Conservation (phyloP, 352 stramenopile species). For the Thalassiosira mediterranea region DNA sequence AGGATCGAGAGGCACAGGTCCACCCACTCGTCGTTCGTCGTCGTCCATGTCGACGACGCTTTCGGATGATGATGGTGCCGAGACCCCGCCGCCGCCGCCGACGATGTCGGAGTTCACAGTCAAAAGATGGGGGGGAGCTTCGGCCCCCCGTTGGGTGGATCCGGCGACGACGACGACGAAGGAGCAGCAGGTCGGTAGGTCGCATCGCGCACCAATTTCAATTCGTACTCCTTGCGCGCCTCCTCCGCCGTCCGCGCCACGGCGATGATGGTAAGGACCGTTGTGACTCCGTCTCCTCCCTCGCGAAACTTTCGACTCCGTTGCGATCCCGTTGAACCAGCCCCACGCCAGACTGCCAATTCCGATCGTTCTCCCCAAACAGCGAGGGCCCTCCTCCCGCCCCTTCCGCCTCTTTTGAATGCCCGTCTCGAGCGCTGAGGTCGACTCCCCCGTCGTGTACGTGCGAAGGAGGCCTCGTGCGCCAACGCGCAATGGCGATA, state of each 20-base stretch:
- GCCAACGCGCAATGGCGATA: constrained; percentile 34
- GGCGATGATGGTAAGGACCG: constrained; percentile 17
- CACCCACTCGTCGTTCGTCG: constrained; percentile 80
- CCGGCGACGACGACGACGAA: not conserved
- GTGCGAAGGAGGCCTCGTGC: constrained; percentile 33
- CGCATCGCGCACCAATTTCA: constrained; percentile 55
- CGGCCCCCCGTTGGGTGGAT: not conserved
- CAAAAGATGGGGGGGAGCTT: no score
- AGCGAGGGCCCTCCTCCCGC: constrained; percentile 10
- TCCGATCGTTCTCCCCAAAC: constrained; percentile 17
- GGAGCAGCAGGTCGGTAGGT: constrained; percentile 38
- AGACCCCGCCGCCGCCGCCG: no score
- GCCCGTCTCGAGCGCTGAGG: not conserved
- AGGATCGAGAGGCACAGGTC: constrained; percentile 22
- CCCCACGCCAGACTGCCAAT: constrained; percentile 5
- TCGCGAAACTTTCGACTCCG: not conserved
- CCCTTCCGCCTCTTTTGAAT: not conserved
- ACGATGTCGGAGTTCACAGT: no score
- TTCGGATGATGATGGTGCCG: no score
- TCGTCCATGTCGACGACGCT: constrained; percentile 51
- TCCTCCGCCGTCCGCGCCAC: constrained; percentile 56
- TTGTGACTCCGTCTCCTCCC: not conserved
- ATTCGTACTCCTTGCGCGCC: constrained; percentile 59
- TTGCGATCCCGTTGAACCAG: not conserved
- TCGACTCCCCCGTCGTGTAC: constrained; percentile 43